These are phyloP conservation scores for Lichtheimia hyalospora DNA, from an alignment of 371 early-diverging fungal genomes.

Conservation along the genomic window DNA sequence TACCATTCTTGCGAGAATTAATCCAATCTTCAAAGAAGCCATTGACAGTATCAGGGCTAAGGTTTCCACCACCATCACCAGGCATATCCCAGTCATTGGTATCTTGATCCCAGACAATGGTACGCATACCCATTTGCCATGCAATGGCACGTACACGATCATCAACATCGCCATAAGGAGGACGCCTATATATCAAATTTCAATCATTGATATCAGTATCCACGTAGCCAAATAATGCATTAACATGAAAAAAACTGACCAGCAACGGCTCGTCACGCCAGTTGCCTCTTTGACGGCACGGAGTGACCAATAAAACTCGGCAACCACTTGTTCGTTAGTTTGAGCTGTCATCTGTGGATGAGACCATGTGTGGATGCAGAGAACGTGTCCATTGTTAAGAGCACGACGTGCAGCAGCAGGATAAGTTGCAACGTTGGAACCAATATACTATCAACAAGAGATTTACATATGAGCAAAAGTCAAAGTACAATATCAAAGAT, in stretches of 20 bases:
- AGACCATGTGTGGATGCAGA: conserved; percentile 61
- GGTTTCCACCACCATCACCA: conserved; percentile 41
- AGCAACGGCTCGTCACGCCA: conserved; percentile 53
- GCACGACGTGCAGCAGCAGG: conserved; percentile 50
- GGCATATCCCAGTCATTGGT: conserved; percentile 52
- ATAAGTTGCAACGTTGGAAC: conserved; percentile 44
- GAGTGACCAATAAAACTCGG: conserved; percentile 57
- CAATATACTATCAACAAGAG: conserved; percentile 32
- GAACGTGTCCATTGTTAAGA: conserved; percentile 43
- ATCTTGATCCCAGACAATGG: conserved; percentile 47
- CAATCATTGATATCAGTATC: no score
- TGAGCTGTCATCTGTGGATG: conserved; percentile 59
- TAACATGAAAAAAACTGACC: no score
- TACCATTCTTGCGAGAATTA: conserved; percentile 26
- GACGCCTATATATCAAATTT: no score
- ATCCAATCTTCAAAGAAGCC: conserved; percentile 48
- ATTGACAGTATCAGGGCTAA: conserved; percentile 31
- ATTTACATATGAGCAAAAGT: neutral
- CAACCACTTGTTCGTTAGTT: conserved; percentile 53
- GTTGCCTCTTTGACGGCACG: conserved; percentile 55
- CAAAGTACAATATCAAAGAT: neutral
- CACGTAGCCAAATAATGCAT: no score
- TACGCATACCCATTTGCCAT: conserved; percentile 49
- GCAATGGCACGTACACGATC: conserved; percentile 58
- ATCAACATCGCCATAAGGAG: conserved; percentile 55